Percentiles rank a stretch among this genome's conserved stretches.
phyloP scores from a whole-genome alignment of 805 yeast species.

The Sugiyamaella americana region DNA sequence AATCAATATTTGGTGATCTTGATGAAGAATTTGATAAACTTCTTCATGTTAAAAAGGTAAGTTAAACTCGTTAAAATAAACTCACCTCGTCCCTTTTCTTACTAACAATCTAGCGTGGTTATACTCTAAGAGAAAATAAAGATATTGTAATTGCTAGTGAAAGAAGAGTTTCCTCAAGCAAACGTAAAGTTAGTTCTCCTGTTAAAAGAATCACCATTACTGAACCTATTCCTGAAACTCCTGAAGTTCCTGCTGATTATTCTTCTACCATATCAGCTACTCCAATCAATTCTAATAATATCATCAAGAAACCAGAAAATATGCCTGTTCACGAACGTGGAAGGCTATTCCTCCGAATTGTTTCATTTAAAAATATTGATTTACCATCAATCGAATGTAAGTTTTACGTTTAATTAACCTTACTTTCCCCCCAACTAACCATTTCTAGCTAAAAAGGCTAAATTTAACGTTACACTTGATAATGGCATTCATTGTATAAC shows the following conservation, averaged over 20 bases:
- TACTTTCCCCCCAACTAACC: conserved; percentile 24
- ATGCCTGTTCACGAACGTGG: conserved; percentile 22
- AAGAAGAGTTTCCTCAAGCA: conserved; percentile 6
- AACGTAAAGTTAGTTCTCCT: conserved; percentile 20
- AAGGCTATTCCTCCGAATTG: conserved; percentile 22
- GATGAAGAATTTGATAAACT: conserved; percentile 24
- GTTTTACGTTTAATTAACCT: conserved; percentile 23
- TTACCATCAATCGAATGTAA: conserved; percentile 37
- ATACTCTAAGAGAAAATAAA: conserved; percentile 21
- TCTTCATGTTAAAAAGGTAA: conserved; percentile 19
- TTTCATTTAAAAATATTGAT: conserved; percentile 29
- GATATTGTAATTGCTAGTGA: conserved; percentile 21
- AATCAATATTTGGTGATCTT: conserved; percentile 21
- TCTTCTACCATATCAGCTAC: background rate
- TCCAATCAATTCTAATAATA: background rate
- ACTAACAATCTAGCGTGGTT: conserved; percentile 21
- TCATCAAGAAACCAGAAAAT: too few species aligned
- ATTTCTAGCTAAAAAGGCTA: conserved; percentile 31
- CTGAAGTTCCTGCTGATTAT: conserved; percentile 1
- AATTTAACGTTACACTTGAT: conserved; percentile 50
- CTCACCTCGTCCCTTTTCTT: too few species aligned
- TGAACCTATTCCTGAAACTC: conserved; percentile 3
- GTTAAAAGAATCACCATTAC: conserved; percentile 12
- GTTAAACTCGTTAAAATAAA: too few species aligned
- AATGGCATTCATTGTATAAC: conserved; percentile 74